Evolutionary conservation across 148 eudicot species (phyloP).

Genomic region (Polygonum aviculare): DNA sequence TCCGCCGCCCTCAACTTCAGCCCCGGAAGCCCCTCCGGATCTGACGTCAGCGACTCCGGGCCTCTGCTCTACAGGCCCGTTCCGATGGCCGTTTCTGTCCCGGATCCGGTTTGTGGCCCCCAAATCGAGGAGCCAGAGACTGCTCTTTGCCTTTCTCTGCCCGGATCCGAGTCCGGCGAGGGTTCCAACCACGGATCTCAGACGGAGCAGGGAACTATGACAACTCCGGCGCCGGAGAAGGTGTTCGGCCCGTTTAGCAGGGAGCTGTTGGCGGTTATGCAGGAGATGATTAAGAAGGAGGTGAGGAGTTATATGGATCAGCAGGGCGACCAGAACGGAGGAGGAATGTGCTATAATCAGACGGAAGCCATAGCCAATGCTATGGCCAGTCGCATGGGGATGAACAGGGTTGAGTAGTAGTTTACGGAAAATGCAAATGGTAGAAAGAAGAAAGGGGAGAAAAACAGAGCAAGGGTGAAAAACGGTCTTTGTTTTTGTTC

Average conservation of each 20-base stretch:
- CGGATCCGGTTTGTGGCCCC: conserved; percentile 8
- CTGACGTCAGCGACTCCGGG: conserved; percentile 33
- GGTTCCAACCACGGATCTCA: background rate
- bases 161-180: conserved; percentile 27
- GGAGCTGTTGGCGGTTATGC: conserved; percentile 45
- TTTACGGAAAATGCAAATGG: background rate
- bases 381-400: conserved; percentile 33
- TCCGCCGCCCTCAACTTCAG: conserved; percentile 20
- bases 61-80: conserved; percentile 26
- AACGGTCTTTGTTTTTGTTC: background rate
- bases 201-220: background rate
- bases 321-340: conserved; percentile 16
- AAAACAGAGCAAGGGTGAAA: background rate
- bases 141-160: conserved; percentile 32
- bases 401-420: conserved; percentile 32
- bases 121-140: conserved; percentile 26
- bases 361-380: conserved; percentile 32
- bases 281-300: conserved; percentile 47
- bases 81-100: conserved; percentile 12
- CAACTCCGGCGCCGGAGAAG: conserved; percentile 14
- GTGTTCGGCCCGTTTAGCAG: conserved; percentile 29
- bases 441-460: background rate
- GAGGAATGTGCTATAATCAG: conserved; percentile 21
- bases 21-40: conserved; percentile 41
- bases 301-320: conserved; percentile 41